Base-by-base conservation (phyloP, 2,329 filamentous ascomycete genomes). In the Metarhizium humberi region DNA sequence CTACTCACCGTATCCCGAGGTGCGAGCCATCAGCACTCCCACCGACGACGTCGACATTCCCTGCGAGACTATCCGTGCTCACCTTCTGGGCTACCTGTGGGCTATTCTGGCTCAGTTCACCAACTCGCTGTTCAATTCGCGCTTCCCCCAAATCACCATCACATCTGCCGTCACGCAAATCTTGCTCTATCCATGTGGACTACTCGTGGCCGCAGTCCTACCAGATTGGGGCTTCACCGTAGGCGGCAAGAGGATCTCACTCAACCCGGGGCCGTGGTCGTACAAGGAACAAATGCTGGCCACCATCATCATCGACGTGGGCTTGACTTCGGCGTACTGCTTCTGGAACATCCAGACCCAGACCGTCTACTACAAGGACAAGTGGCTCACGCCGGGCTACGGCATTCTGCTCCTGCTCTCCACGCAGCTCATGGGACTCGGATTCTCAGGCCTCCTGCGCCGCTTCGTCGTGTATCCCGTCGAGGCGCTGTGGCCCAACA, bases 221-320 rank as follows among this genome's bases (percentile, higher is more conserved):
- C 75, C 75, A 0, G 73, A 75, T 56, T 74, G 71, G 71, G 69
- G 71, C 13, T 57, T 77, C 56, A 70, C 64, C 2, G 52, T 75
- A 8, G 63, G 66, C 29, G 64, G 64, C 10, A 60, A 58, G 5
- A 58, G 64, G 2, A 58, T 63, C 57, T 70, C 70, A 2, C 64
- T 74, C 45, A 75, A 75, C 51, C 72, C 72, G 0, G 73, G 73
- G 0, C 72, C 70, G 0, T 75, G 72, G 71, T 70, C 66, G 0
- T 71, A 68, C 59, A 74, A 74, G 57, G 72, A 75, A 61, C 73
- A 75, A 56, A 69, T 74, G 62, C 71, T 75, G 50, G 61, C 68
- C 0, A 74, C 71, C 0, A 73, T 74, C 58, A 73, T 66, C 55
- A 61, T 66, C 51, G 57, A 58, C 14, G 64, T 61, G 32, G 53